Evolutionary conservation across 1,284 basidiomycete species (phyloP).

Genomic region (Cryptococcus hybrid): DNA sequence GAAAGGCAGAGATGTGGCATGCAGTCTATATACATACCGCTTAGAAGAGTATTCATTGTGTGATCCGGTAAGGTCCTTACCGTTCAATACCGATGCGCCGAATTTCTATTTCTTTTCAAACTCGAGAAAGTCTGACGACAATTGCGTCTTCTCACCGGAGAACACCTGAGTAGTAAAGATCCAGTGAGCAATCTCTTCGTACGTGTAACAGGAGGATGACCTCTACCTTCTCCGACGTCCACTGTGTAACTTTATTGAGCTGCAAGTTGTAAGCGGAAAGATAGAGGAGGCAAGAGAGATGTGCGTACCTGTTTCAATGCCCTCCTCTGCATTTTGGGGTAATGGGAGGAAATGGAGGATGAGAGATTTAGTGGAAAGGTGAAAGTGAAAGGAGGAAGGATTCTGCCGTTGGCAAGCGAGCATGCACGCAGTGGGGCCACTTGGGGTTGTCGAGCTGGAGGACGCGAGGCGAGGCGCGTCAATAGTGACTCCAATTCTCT

Average conservation of each 20-base stretch:
- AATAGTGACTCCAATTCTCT: no score
- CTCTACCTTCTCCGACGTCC: conserved; percentile 47
- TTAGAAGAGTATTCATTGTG: background rate
- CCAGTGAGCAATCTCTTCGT: background rate
- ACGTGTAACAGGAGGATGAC: background rate
- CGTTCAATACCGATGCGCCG: conserved; percentile 62
- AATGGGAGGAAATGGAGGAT: background rate
- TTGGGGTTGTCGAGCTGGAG: no score
- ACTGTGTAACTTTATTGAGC: conserved; percentile 49
- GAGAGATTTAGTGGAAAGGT: background rate
- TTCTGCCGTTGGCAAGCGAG: no score
- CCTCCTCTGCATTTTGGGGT: conserved; percentile 37
- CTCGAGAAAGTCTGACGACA: conserved; percentile 64
- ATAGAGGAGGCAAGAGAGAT: no score
- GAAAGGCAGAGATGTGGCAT: conserved; percentile 46
- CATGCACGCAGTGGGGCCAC: no score
- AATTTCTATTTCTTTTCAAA: conserved; percentile 70
- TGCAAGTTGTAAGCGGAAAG: conserved; percentile 5
- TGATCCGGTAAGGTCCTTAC: conserved; percentile 50
- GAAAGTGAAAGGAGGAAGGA: background rate
- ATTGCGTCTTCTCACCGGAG: conserved; percentile 60
- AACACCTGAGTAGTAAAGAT: conserved; percentile 55
- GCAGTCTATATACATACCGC: conserved; percentile 28
- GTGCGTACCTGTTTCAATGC: conserved; percentile 45
- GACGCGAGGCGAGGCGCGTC: no score